These are phyloP conservation scores for Baeospora myosura DNA, from an alignment of 1,284 basidiomycete species.

Conservation along the genomic window DNA sequence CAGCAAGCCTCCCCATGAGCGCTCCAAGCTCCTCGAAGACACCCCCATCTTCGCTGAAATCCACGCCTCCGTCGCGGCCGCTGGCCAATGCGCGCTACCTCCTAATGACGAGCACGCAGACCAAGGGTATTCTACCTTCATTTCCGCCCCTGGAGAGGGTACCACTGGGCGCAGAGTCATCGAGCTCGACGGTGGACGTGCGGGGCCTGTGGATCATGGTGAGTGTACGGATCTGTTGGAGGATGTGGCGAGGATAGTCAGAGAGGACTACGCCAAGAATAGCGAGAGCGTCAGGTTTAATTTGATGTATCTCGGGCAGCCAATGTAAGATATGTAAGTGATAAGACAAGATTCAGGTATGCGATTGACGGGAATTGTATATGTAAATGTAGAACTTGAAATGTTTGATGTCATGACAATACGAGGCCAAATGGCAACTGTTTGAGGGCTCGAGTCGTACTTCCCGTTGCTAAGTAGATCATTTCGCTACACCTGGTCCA, in stretches of 20 bases:
- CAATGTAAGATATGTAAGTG: no score
- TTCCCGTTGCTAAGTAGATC: no score
- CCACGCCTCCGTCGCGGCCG: conserved; percentile 1
- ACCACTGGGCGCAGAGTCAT: background rate
- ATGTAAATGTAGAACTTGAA: no score
- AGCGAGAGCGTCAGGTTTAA: conserved; percentile 7
- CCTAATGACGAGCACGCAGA: conserved; percentile 1
- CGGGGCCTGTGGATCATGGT: conserved; percentile 6
- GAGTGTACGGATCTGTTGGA: conserved; percentile 3
- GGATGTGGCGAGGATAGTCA: conserved; percentile 2
- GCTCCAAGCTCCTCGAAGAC: background rate
- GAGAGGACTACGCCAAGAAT: conserved; percentile 2
- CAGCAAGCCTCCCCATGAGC: background rate
- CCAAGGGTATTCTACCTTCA: conserved; percentile 1
- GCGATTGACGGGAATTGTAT: no score
- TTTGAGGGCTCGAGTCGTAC: no score
- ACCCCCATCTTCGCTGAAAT: no score
- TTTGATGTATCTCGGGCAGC: no score
- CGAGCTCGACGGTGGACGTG: conserved; percentile 3
- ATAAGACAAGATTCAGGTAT: no score
- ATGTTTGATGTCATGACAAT: no score
- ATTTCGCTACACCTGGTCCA: no score
- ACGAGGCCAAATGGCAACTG: no score
- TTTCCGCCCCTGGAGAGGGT: background rate
- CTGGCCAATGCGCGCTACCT: conserved; percentile 4